phyloP scores from a whole-genome alignment of 306 rosid genomes.

The Quercus robur region DNA sequence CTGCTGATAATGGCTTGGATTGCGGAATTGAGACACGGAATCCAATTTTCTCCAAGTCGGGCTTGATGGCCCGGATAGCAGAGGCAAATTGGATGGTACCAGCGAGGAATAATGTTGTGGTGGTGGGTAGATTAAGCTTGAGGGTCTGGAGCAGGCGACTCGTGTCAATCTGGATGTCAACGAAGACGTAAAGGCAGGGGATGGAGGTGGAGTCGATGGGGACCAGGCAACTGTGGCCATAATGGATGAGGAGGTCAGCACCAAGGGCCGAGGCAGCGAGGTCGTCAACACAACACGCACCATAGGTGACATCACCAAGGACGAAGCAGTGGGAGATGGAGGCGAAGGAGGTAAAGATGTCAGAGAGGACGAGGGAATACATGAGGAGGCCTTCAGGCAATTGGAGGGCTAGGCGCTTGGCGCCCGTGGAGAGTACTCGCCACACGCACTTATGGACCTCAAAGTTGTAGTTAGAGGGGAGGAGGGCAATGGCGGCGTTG shows the following conservation, averaged over 20 bases:
- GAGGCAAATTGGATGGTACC: slow-evolving; percentile 89
- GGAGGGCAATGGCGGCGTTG: slow-evolving; percentile 44
- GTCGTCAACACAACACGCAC: slow-evolving; percentile 57
- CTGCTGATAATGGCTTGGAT: slow-evolving; percentile 81
- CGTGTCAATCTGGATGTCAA: slow-evolving; percentile 71
- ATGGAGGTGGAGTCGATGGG: slow-evolving; percentile 73
- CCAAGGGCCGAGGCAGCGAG: slow-evolving; percentile 48
- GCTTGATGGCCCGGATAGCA: slow-evolving; percentile 64
- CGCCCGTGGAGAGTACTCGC: slow-evolving; percentile 46
- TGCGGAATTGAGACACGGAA: slow-evolving; percentile 78
- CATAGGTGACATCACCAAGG: slow-evolving; percentile 51
- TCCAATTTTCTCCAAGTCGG: slow-evolving; percentile 67
- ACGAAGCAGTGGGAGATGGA: slow-evolving; percentile 43
- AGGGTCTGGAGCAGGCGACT: slow-evolving; percentile 54
- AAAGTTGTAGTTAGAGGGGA: slow-evolving; percentile 68
- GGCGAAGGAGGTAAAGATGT: slow-evolving; percentile 59
- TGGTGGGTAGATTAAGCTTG: slow-evolving; percentile 38
- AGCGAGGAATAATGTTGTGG: slow-evolving; percentile 52
- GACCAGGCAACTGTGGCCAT: slow-evolving; percentile 76
- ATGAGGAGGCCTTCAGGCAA: slow-evolving; percentile 64
- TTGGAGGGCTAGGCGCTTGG: slow-evolving; percentile 49
- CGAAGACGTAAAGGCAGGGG: slow-evolving; percentile 90
- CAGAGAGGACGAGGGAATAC: slow-evolving; percentile 54
- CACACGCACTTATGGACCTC: slow-evolving; percentile 73
- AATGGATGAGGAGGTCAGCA: slow-evolving; percentile 47